Conservation (phyloP, 2,329 filamentous ascomycete genomes). For the Emydomyces testavorans region DNA sequence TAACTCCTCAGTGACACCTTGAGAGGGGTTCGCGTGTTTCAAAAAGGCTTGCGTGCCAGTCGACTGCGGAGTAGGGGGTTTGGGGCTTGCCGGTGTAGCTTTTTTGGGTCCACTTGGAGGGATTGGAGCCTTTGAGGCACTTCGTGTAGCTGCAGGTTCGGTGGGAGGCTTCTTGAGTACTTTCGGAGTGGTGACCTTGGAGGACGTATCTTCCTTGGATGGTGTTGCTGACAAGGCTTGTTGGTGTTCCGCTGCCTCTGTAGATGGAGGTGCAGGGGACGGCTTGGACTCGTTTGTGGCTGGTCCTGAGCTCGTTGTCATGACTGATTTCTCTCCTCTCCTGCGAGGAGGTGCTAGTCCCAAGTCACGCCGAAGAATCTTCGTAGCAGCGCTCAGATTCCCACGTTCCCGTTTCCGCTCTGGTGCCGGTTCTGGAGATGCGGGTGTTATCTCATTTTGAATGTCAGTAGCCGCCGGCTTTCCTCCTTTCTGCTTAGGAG, state of each 20-base stretch:
- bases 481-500: slow-evolving; percentile 17
- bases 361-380: slow-evolving; percentile 52
- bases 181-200: slow-evolving; percentile 12
- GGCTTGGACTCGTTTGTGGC: slow-evolving; percentile 18
- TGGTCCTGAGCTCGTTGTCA: slow-evolving; percentile 14
- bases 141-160: slow-evolving; percentile 14
- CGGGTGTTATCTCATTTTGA: slow-evolving; percentile 18
- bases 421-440: slow-evolving; percentile 24
- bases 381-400: slow-evolving; percentile 42
- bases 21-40: slow-evolving; percentile 76
- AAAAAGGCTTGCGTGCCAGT: slow-evolving; percentile 50
- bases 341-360: slow-evolving; percentile 43
- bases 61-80: slow-evolving; percentile 17
- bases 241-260: slow-evolving; percentile 16
- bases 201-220: background rate
- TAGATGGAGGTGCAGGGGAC: background rate
- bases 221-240: slow-evolving; percentile 1
- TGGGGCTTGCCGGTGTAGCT: slow-evolving; percentile 19
- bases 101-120: slow-evolving; percentile 9
- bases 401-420: slow-evolving; percentile 45
- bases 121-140: slow-evolving; percentile 1
- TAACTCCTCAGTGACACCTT: slow-evolving; percentile 75
- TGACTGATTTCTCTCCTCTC: slow-evolving; percentile 25
- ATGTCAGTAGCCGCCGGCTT: slow-evolving; percentile 30
- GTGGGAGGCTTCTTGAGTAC: slow-evolving; percentile 10